These are phyloP conservation scores for Orbilia oligospora DNA, from an alignment of 2,329 filamentous ascomycete genomes.

Conservation along the genomic window DNA sequence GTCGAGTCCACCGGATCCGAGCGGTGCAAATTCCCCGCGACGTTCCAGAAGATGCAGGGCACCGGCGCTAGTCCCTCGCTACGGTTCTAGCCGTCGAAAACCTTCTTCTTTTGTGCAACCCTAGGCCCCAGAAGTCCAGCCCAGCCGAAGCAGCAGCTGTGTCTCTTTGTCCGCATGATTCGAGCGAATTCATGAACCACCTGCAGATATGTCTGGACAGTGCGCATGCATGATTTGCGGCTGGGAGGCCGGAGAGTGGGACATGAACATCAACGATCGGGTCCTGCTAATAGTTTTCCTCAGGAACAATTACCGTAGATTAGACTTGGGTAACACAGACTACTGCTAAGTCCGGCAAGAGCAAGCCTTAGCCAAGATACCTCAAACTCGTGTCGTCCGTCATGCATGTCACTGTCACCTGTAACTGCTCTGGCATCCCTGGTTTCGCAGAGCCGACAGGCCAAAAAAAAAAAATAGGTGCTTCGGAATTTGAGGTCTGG, in stretches of 20 bases:
- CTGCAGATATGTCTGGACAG: neutral
- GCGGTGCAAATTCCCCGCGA: conserved; percentile 12
- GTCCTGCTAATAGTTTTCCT: neutral
- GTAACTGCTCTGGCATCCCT: conserved; percentile 1
- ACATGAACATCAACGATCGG: neutral
- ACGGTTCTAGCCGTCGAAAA: conserved; percentile 20
- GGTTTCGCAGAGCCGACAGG: conserved; percentile 1
- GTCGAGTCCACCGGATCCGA: conserved; percentile 3
- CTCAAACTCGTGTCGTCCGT: neutral
- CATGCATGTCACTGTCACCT: conserved; percentile 3
- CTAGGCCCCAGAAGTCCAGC: conserved; percentile 7
- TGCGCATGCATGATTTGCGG: neutral
- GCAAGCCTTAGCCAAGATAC: conserved; percentile 3
- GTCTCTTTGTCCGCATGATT: conserved; percentile 1
- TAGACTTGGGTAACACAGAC: neutral
- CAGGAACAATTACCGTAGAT: conserved; percentile 12
- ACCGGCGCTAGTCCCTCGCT: conserved; percentile 9
- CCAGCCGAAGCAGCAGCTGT: conserved; percentile 5
- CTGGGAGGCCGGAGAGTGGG: neutral
- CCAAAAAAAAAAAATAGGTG: too few relatives aligned
- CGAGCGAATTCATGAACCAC: neutral
- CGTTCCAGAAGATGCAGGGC: conserved; percentile 19
- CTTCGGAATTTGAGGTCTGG: neutral
- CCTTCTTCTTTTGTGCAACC: conserved; percentile 21
- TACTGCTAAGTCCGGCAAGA: conserved; percentile 4